Base-by-base conservation (phyloP, 768 basidiomycete species). In the Termitomyces sp. region DNA sequence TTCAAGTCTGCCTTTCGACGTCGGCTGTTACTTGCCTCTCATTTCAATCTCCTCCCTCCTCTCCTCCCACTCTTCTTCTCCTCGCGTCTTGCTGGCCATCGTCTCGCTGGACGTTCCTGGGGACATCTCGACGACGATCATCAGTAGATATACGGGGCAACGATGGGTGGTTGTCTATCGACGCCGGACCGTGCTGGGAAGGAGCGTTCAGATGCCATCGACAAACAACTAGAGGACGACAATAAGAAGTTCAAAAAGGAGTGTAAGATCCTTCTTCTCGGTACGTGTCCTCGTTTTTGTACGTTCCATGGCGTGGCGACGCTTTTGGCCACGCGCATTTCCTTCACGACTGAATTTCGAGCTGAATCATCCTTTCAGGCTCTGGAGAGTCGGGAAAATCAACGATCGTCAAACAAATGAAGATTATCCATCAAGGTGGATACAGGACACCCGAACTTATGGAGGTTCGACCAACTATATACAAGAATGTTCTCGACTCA, bases 351-450 rank as follows among this genome's bases (percentile, higher is more conserved):
- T n/a, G 4, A 14, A 25, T 36, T 34, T 14, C 29, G 29, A 29
- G 2, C 42, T 57, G 6, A 48, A 34, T 5, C 1, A 29, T 20
- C 90, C 1, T 87, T 92, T 64, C 90, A 96, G 95, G 96, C 59
- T 96, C 95, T 12, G 94, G 95, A 68, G 95, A 96, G 78, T 93
- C 91, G 0, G 96, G 96, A 9, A 98, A 98, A 76, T 89, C 87
- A 3, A 98, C 96, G 0, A 94, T 98, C 66, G 94, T 94, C 42
- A 94, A 94, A 73, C 92, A 94, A 73, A 94, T 94, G 92, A 94
- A 94, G 79, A 92, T 94, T 57, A 92, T 94, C 48, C 89, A 94
- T 71, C 89, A 93, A 71, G 85, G 86, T 65, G 92, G 92, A 5
- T 94, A 89, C 74, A 82, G 85, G 3, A 71, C 72, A 20, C 83